Base-by-base conservation (phyloP, 2,329 filamentous ascomycete species). In the Claviceps humidiphila region DNA sequence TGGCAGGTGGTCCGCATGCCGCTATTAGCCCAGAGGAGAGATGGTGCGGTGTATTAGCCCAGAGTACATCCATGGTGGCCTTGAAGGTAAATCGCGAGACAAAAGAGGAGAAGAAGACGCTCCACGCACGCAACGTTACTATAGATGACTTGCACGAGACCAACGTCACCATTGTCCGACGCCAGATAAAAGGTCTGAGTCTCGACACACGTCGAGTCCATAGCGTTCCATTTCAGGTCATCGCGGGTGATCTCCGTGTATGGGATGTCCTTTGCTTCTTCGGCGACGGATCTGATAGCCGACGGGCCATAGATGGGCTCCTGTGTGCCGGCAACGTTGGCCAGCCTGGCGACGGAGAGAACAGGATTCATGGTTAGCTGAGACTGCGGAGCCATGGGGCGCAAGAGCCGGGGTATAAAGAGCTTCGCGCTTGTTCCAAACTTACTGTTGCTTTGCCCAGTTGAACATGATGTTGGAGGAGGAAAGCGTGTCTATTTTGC, bases 181-280 rank as follows among this genome's bases (percentile, higher is more conserved):
- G 84, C 84, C 63, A 96, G 72, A 73, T 98, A 98, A 73, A 96
- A 98, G 57, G 80, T 89, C 74, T 96, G 86, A 34, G 89, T 96
- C 76, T 98, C 93, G 60, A 97, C 93, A 63, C 80, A 86, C 57
- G 93, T 97, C 63, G 82, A 85, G 59, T 89, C 84, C 74, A 89
- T 78, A 26, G 77, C 81, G 61, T 75, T 72, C 93, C 93, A 98
- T 74, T 84, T 86, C 64, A 95, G 70, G 66, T 94, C 84, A 46
- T 89, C 77, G 61, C 82, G 85, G 58, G 75, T 81, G 61, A 89
- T 70, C 67, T 93, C 87, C 50, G 88, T 90, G 69, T 85, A 95
- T 49, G 89, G 85, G 26, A 80, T 86, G 55, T 79, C 78, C 67
- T 85, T 80, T 57, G 87, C 78, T 72, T 96, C 89, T 63, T 85